These are phyloP conservation scores for Salix exigua DNA, from an alignment of 345 rosid genomes.

Conservation along the genomic window DNA sequence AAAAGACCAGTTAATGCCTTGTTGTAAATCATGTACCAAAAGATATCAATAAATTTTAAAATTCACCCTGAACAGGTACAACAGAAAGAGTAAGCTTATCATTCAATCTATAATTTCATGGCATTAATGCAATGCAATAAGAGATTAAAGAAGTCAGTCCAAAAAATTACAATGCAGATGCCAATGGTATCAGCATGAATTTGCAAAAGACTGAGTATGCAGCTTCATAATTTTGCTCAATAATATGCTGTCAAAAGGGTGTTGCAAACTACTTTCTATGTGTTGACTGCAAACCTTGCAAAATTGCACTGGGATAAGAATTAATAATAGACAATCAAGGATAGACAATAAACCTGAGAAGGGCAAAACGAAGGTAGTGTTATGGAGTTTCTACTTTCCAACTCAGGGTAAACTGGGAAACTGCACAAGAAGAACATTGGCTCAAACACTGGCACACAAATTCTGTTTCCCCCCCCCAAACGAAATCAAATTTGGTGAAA, in stretches of 20 bases:
- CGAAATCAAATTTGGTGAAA: neutral
- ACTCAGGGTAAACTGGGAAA: slow-evolving; percentile 79
- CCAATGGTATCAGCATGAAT: neutral
- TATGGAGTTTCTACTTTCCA: slow-evolving; percentile 80
- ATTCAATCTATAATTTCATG: neutral
- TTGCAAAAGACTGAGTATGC: neutral
- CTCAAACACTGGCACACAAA: slow-evolving; percentile 6
- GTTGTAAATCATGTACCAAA: neutral
- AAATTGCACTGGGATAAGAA: neutral
- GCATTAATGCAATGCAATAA: neutral
- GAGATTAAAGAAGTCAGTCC: neutral
- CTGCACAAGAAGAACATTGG: slow-evolving; percentile 36
- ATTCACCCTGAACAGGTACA: neutral
- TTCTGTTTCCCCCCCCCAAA: too few relatives aligned
- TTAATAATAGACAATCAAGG: neutral
- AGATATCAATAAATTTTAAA: neutral
- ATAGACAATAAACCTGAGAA: slow-evolving; percentile 54
- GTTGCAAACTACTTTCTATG: neutral
- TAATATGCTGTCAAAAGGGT: neutral
- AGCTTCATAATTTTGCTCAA: neutral
- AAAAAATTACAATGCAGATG: neutral
- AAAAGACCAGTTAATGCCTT: neutral
- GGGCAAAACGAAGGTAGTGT: slow-evolving; percentile 75
- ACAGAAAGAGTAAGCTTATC: neutral
- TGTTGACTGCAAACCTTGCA: neutral